Percentiles rank a stretch among this genome's conserved stretches.
Conservation (phyloP, 305 asterid genomes). For the Solanum hybrid region DNA sequence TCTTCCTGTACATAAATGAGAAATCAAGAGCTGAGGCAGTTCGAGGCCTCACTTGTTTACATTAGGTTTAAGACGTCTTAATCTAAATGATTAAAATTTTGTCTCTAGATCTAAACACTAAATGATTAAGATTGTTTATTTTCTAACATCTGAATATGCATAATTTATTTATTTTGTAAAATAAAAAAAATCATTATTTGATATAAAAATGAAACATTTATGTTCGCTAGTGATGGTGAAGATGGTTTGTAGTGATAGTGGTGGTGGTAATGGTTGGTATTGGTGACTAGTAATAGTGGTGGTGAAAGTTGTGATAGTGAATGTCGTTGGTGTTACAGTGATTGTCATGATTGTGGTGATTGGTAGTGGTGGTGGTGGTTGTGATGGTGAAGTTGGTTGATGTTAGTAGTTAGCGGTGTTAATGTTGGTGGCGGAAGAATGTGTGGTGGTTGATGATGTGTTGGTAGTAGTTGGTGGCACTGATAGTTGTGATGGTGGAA, state of each 20-base stretch:
- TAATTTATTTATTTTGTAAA: not conserved
- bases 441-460: not conserved
- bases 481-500: not conserved
- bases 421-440: not conserved
- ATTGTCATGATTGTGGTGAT: not conserved
- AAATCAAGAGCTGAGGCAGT: not conserved
- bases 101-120: not conserved
- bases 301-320: not conserved
- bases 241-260: not conserved
- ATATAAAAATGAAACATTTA: not conserved
- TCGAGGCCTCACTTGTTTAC: not conserved
- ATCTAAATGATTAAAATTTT: not conserved
- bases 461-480: not conserved
- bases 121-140: not conserved
- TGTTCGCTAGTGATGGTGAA: not conserved
- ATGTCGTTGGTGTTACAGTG: not conserved
- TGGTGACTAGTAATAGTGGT: not conserved
- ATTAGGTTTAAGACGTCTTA: not conserved
- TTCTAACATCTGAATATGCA: not conserved
- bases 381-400: not conserved
- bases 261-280: not conserved
- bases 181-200: not conserved
- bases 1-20: not conserved
- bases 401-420: not conserved
- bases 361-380: not conserved